Evolutionary conservation across 1,284 basidiomycete genomes (phyloP), one percentile per base, ranked within the genome.

Genomic region (Peniophora sp.): DNA sequence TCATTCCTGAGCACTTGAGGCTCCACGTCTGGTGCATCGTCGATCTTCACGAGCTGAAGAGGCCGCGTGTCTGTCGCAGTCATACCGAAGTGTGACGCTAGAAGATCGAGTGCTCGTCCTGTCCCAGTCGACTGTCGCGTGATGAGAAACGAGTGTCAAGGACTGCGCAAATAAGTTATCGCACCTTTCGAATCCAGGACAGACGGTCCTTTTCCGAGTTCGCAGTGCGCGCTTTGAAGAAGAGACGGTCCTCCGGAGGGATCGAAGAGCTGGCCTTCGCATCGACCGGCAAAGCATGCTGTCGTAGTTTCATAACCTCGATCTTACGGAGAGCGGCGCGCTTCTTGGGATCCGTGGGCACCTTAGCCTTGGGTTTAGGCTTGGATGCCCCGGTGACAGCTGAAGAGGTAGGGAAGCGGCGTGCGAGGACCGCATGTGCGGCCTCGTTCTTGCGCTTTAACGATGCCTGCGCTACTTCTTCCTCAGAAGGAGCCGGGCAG

Each of bases 101-200:
- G 58, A 24, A 68, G 47, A 53, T 73, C 71, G 22, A 72, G 49
- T 16, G 69, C 70, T 47, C 61, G 62, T 25, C 71, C 71, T 0
- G 68, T 61, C 27, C 63, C 60, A 32, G 68, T 60, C 1, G 62
- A 63, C 71, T 73, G 16, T 8, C n/a, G 16, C 8, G n/a, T 41
- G n/a, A n/a, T 41, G 5, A 41, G 38, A n/a, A n/a, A n/a, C n/a
- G n/a, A n/a, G n/a, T n/a, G n/a, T n/a, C n/a, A n/a, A n/a, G n/a
- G n/a, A n/a, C n/a, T n/a, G n/a, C n/a, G 22, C 19, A 41, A 11
- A 25, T 17, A 14, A 48, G 9, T n/a, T 38, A 16, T 25, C 55
- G 9, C 20, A 84, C 86, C 77, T 85, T 88, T 49, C 73, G 70
- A 54, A 85, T 77, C 88, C 88, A 90, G 49, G 84, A 73, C 10